Evolutionary conservation across 805 yeast genomes (phyloP).

Genomic region (baker's yeast (Saccharomyces cerevisiae)): DNA sequence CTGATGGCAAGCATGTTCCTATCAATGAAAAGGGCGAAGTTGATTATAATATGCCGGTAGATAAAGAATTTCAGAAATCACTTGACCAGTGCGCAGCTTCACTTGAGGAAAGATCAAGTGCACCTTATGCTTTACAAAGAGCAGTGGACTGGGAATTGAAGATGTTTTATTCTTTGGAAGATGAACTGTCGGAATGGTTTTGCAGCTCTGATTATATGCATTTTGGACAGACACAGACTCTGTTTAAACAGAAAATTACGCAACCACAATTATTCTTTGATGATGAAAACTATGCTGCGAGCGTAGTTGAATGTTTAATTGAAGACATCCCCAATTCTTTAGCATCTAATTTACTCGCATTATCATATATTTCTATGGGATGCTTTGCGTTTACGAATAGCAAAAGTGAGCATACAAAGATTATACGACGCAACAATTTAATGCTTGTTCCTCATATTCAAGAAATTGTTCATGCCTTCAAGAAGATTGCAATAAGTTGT

Average conservation of each 20-base stretch:
- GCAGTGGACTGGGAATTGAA: constrained; percentile 37
- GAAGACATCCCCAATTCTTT: constrained; percentile 2
- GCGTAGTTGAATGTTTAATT: constrained; percentile 1
- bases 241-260: constrained; percentile 10
- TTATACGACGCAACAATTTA: constrained; percentile 18
- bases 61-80: constrained; percentile 29
- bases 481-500: constrained; percentile 17
- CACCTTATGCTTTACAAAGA: constrained; percentile 31
- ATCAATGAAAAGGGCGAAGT: constrained; percentile 3
- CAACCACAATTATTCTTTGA: constrained; percentile 8
- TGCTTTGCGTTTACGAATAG: constrained; percentile 7
- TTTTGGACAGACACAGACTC: constrained; percentile 9
- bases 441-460: constrained; percentile 11
- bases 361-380: constrained; percentile 26
- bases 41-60: constrained; percentile 31
- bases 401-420: constrained; percentile 11
- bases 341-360: constrained; percentile 10
- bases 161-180: constrained; percentile 31
- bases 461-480: constrained; percentile 14
- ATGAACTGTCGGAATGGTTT: constrained; percentile 45
- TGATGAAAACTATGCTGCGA: constrained; percentile 15
- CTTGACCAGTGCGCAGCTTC: constrained; percentile 33
- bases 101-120: constrained; percentile 18
- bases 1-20: not conserved
- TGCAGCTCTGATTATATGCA: constrained; percentile 24